Evolutionary conservation across 176 grass and related monocot genomes (phyloP).

Genomic region (Poa annua): DNA sequence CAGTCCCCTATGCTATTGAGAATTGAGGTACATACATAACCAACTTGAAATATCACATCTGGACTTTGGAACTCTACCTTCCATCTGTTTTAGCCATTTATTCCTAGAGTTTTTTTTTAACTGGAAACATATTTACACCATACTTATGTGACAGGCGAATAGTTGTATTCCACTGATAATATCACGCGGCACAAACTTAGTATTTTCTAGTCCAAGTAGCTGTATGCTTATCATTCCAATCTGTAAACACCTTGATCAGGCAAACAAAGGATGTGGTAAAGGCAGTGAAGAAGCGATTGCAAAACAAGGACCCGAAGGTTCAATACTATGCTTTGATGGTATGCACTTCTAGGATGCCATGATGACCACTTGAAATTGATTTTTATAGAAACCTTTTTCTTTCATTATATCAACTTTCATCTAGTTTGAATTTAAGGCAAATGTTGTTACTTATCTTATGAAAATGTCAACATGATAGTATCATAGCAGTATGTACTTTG

Average conservation of each 20-base stretch:
- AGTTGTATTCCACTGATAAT: not conserved
- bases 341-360: slow-evolving; percentile 39
- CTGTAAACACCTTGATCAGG: slow-evolving; percentile 56
- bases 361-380: not conserved
- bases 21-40: not conserved
- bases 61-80: not conserved
- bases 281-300: slow-evolving; percentile 78
- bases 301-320: slow-evolving; percentile 84
- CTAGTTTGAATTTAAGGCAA: not conserved
- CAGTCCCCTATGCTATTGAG: not conserved
- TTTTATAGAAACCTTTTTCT: not conserved
- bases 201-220: slow-evolving; percentile 11
- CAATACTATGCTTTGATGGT: slow-evolving; percentile 90
- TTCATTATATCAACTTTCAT: not conserved
- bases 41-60: not conserved
- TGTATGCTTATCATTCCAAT: slow-evolving; percentile 20
- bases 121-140: not conserved
- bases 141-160: not conserved
- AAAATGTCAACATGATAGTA: not conserved
- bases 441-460: slow-evolving; percentile 17
- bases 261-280: slow-evolving; percentile 84
- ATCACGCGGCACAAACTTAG: not conserved
- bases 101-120: not conserved
- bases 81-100: not conserved
- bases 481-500: not conserved